These are phyloP conservation scores for Tirmania nivea DNA, from an alignment of 495 filamentous ascomycete genomes.

Conservation along the genomic window DNA sequence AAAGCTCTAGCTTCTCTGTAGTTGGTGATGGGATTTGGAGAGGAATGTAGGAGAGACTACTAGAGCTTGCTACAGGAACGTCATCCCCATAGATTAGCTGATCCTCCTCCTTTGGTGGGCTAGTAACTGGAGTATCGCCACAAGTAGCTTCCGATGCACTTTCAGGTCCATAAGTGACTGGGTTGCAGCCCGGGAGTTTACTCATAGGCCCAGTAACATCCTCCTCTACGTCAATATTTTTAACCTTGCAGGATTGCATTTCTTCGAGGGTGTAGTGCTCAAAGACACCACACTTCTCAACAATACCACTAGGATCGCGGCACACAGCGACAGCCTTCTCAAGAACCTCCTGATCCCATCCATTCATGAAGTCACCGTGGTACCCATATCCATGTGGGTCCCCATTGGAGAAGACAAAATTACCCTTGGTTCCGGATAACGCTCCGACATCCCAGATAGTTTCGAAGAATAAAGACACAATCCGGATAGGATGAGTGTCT, in stretches of 20 bases:
- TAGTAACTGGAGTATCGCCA: not conserved
- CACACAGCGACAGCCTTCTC: constrained; percentile 34
- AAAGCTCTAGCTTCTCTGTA: too few relatives aligned
- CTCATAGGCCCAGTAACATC: constrained; percentile 22
- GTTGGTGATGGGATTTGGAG: too few relatives aligned
- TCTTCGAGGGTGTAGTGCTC: constrained; percentile 1
- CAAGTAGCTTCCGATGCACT: not conserved
- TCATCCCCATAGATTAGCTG: too few relatives aligned
- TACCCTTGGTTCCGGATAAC: constrained; percentile 36
- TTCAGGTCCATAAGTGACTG: constrained; percentile 15
- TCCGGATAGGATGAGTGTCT: constrained; percentile 39
- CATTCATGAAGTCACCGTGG: constrained; percentile 70
- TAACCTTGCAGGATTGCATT: constrained; percentile 9
- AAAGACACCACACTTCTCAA: constrained; percentile 11
- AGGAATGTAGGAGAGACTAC: too few relatives aligned
- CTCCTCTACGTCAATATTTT: constrained; percentile 18
- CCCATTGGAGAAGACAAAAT: constrained; percentile 65
- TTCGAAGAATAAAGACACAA: constrained; percentile 65
- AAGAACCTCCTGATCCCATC: constrained; percentile 46
- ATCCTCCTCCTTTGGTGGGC: too few relatives aligned
- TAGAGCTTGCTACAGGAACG: too few relatives aligned
- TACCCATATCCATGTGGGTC: constrained; percentile 59
- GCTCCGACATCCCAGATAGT: constrained; percentile 61
- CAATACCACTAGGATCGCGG: constrained; percentile 12
- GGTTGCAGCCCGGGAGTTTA: constrained; percentile 27